Evolutionary conservation across 352 stramenopile species (phyloP).

Genomic region (Phytophthora foliorum): DNA sequence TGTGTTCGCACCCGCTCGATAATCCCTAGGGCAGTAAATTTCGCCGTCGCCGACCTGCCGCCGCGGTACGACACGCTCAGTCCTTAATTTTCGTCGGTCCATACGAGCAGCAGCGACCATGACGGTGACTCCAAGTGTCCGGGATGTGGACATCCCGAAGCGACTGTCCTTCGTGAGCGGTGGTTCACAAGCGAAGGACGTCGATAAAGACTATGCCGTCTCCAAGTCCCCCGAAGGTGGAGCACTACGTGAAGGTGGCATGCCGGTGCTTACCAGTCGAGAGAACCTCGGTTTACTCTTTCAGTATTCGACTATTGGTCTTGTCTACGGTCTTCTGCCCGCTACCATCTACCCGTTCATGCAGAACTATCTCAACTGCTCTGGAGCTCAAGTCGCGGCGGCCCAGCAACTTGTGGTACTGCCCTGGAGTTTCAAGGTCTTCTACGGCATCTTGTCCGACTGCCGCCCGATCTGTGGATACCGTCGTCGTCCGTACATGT

Average conservation of each 20-base stretch:
- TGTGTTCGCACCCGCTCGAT: background rate
- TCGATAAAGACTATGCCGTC: conserved; percentile 35
- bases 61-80: background rate
- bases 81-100: conserved; percentile 4
- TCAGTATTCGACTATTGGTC: conserved; percentile 51
- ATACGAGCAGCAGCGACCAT: conserved; percentile 2
- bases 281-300: conserved; percentile 47
- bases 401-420: conserved; percentile 46
- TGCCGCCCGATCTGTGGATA: conserved; percentile 61
- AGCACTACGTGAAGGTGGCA: conserved; percentile 38
- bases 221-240: conserved; percentile 40
- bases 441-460: conserved; percentile 37
- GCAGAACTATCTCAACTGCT: conserved; percentile 50
- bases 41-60: background rate
- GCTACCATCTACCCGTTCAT: conserved; percentile 55
- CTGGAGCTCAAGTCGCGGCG: conserved; percentile 42
- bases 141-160: conserved; percentile 34
- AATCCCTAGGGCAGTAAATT: background rate
- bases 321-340: conserved; percentile 50
- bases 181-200: conserved; percentile 24
- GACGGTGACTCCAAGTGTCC: conserved; percentile 15
- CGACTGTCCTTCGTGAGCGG: conserved; percentile 49
- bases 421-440: conserved; percentile 30
- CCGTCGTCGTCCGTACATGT: conserved; percentile 67
- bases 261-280: conserved; percentile 33